A percentile compares a stretch with the other conserved stretches of the same genome.
These are phyloP conservation scores for Penicillium coprophilum DNA, from an alignment of 495 filamentous ascomycete species.

Conservation along the genomic window DNA sequence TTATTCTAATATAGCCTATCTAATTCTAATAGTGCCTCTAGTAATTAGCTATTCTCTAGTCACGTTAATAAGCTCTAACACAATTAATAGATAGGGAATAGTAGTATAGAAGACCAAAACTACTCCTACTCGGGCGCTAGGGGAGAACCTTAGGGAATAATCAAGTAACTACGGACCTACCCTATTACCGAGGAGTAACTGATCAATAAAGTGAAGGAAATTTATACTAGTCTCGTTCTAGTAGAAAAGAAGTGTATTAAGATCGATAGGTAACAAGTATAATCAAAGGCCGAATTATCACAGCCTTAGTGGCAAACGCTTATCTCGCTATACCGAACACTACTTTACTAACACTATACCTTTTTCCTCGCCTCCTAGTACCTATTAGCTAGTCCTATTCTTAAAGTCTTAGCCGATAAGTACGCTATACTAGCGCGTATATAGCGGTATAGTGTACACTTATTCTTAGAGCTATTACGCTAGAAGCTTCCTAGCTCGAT, in stretches of 20 bases:
- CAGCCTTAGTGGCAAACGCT: constrained; percentile 70
- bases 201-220: constrained; percentile 63
- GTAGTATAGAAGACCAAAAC: no score
- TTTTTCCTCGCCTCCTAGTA: constrained; percentile 79
- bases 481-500: constrained; percentile 65
- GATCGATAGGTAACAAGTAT: constrained; percentile 59
- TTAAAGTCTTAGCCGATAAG: constrained; percentile 60
- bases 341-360: constrained; percentile 77
- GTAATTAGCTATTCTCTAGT: no score
- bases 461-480: constrained; percentile 70
- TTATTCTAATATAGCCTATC: no score
- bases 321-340: constrained; percentile 67
- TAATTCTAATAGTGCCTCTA: no score
- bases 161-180: constrained; percentile 60
- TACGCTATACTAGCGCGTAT: constrained; percentile 80
- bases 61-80: no score
- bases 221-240: constrained; percentile 74
- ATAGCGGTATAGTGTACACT: constrained; percentile 82
- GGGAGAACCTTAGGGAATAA: constrained; percentile 38
- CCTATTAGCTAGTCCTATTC: constrained; percentile 58
- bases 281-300: constrained; percentile 45
- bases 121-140: no score
- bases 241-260: constrained; percentile 79
- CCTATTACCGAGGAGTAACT: constrained; percentile 74
- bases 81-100: no score